Evolutionary conservation across 805 yeast species (phyloP), one percentile per base, ranked within the genome.

Genomic region (Priceomyces melissophilus): DNA sequence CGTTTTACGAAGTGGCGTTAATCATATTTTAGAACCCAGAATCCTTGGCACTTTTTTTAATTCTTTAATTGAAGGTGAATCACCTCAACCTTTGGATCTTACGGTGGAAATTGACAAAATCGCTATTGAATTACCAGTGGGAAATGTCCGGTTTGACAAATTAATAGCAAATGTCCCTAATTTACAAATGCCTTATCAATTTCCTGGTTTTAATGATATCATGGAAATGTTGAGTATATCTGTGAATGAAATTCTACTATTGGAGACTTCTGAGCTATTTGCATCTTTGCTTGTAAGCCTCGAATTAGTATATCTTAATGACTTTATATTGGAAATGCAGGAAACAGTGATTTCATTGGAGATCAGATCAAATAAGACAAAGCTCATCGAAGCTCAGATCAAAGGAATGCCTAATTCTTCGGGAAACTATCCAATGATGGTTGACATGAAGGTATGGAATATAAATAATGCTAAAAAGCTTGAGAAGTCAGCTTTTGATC

Each of bases 271-370:
- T 8, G 29, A 40, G 1, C 42, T 48, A 0, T 47, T 46, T 2
- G 42, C 67, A 10, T 45, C 52, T 4, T 37, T 75, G 3, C 33
- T 58, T 32, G 52, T 63, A 25, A 67, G 60, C 31, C 26, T 65
- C 4, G 58, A 55, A 12, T 27, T 72, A 2, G 28, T 39, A 10
- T 73, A 71, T 45, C 72, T 75, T 1, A 47, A 65, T 15, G 47
- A 47, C 13, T 37, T 51, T 7, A 52, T 61, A 1, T 31, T 62
- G 11, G 56, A 50, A 2, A 27, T 62, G 3, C 53, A 60, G 4
- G 42, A 48, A 6, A 56, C 59, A 23, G 32, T 36, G 2, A n/a
- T 64, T 5, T 49, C 49, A 4, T 46, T 71, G 14, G 50, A 55
- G 4, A 37, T 72, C 4, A 47, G 40, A 2, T 60, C 54, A 44